Percentiles rank a stretch among this genome's conserved stretches.
phyloP scores from a whole-genome alignment of 192 early-diverging fungal species.

The Backusella parvicylindrica region DNA sequence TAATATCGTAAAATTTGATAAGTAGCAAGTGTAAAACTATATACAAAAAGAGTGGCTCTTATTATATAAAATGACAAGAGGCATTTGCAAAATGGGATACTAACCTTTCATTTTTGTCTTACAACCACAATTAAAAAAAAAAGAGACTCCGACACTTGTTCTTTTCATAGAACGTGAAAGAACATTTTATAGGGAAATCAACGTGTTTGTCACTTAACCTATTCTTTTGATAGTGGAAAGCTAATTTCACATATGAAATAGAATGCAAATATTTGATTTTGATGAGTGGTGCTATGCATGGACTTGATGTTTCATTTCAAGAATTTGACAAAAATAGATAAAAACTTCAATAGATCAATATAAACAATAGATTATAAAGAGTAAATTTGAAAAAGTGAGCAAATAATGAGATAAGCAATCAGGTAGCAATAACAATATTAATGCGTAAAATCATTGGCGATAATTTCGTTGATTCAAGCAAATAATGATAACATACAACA shows the following conservation, averaged over 20 bases:
- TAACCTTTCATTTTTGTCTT: neutral
- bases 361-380: no score
- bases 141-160: neutral
- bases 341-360: no score
- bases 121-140: neutral
- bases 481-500: no score
- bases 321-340: no score
- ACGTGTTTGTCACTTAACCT: neutral
- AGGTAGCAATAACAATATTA: no score
- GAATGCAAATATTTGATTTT: neutral
- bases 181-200: neutral
- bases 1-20: neutral
- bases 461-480: no score
- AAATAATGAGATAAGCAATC: no score
- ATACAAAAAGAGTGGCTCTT: neutral
- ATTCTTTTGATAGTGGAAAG: neutral
- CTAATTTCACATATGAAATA: neutral
- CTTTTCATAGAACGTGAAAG: neutral
- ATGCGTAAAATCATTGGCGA: no score
- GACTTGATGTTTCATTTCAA: no score
- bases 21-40: neutral
- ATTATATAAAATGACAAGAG: neutral
- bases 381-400: no score
- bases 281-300: neutral
- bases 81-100: neutral